These are phyloP conservation scores for Hordeum pubiflorum DNA, from an alignment of 202 grass and related monocot genomes.

Conservation along the genomic window DNA sequence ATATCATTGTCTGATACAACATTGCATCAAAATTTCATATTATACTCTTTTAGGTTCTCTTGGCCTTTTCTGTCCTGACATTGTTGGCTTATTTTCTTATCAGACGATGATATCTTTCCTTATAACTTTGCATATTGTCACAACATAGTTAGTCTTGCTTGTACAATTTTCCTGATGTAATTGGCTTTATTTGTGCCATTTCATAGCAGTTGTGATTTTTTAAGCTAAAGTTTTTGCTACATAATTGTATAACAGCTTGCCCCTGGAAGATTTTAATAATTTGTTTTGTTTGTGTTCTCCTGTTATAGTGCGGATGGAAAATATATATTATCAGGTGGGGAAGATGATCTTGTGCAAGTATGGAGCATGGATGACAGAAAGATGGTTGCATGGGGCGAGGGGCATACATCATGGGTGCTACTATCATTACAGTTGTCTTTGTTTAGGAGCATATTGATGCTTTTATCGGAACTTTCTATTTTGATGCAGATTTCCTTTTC, in stretches of 20 bases:
- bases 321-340: conserved; percentile 84
- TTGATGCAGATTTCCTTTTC: conserved; percentile 24
- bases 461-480: conserved; percentile 6
- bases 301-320: conserved; percentile 68
- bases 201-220: background rate
- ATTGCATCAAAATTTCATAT: background rate
- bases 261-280: conserved; percentile 12
- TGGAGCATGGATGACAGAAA: conserved; percentile 93
- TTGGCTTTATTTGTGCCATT: background rate
- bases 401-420: conserved; percentile 96
- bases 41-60: background rate
- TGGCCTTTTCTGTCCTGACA: background rate
- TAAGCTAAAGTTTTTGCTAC: background rate
- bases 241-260: background rate
- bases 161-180: conserved; percentile 5
- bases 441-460: background rate
- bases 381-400: conserved; percentile 93
- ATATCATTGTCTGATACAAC: background rate
- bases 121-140: background rate
- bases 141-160: background rate
- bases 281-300: conserved; percentile 2
- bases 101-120: background rate
- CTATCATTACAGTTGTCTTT: conserved; percentile 23
- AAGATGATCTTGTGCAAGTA: conserved; percentile 98
- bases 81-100: background rate